Base-by-base conservation (phyloP, 2,329 filamentous ascomycete species). In the Cytospora piceae region DNA sequence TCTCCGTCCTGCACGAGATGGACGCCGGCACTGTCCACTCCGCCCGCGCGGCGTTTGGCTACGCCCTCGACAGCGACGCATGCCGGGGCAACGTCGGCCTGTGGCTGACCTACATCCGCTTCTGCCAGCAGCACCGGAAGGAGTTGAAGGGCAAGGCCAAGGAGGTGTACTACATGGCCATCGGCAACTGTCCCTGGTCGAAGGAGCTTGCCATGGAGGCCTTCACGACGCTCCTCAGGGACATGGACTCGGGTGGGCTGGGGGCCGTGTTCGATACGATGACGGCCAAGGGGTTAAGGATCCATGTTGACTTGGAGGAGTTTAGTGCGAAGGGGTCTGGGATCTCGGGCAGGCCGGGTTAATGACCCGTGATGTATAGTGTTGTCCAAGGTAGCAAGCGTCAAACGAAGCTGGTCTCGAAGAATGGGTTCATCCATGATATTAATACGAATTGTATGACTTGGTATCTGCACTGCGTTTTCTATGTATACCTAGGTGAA, bases 1-100 rank as follows among this genome's bases (percentile, higher is more conserved):
- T 86, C 72, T 79, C 82, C 27, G 80, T 87, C 57, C 75, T 77
- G n/a, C 79, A 85, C 70, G 85, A 86, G 71, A 73, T 82, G 20
- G 74, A 72, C 22, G 74, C 74, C 14, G 84, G 83, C 7, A 85
- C 83, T 63, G 73, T 75, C 5, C 80, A 86, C 70, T 83, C 84
- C 0, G 77, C 81, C 0, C 79, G 78, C 49, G 78, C 80, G 0
- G 83, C 82, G 0, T 85, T 86, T 62, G 84, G 85, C 71, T 77
- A 79, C n/a, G 82, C 84, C 1, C 71, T 87, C 1, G 73, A 74
- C 1, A 77, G 77, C 59, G 76, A 78, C 4, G 69, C 69, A 12
- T 78, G 79, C 72, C 75, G 72, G 32, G 75, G 76, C 46, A 82
- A 79, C 56, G 71, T 77, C 0, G 74, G 75, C 7, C 68, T 87